These are phyloP conservation scores for Heracleum sosnowskyi DNA, from an alignment of 129 eudicot genomes.

Conservation along the genomic window DNA sequence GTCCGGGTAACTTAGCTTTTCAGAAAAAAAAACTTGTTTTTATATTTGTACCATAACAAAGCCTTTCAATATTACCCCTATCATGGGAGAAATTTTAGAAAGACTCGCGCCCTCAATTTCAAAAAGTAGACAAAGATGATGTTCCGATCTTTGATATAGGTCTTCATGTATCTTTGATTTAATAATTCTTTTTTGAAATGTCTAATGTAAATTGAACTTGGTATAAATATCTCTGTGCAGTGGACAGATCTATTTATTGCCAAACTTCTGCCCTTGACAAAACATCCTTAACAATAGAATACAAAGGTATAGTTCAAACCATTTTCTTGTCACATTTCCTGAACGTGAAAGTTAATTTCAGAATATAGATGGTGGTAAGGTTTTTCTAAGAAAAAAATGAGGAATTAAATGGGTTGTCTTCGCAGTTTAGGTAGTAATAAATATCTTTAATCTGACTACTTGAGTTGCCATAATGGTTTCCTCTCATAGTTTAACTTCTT, in stretches of 20 bases:
- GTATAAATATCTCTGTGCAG: conserved; percentile 3
- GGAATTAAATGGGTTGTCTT: neutral
- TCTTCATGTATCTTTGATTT: neutral
- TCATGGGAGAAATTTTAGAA: no score
- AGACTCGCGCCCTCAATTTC: neutral
- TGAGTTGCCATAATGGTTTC: neutral
- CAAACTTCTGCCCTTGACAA: neutral
- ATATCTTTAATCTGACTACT: neutral
- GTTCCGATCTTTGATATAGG: neutral
- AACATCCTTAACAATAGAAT: neutral
- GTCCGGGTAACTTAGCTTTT: no score
- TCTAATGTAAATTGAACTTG: neutral
- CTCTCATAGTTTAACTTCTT: neutral
- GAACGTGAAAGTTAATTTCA: neutral
- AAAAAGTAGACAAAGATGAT: neutral
- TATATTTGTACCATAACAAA: neutral
- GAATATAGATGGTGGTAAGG: neutral
- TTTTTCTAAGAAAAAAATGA: neutral
- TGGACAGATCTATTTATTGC: neutral
- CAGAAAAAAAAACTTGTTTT: no score
- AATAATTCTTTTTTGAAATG: neutral
- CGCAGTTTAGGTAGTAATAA: neutral
- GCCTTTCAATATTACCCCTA: neutral
- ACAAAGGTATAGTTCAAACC: neutral
- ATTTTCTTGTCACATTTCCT: neutral